These are phyloP conservation scores for Curvularia sp. DNA, from an alignment of 2,329 filamentous ascomycete genomes.

Conservation along the genomic window DNA sequence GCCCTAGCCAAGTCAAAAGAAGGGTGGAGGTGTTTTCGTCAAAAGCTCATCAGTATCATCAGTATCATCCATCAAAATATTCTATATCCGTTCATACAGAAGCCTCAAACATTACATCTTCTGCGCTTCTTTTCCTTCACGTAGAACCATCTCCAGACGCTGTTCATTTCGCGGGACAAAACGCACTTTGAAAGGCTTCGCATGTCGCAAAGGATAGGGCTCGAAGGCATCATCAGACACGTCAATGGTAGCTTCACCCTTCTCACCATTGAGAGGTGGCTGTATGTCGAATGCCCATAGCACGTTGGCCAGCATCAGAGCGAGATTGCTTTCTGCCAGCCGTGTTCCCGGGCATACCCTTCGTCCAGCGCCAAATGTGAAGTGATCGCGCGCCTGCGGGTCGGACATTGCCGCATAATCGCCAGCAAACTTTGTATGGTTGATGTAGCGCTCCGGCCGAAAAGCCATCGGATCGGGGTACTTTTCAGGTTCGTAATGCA, in stretches of 20 bases:
- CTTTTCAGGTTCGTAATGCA: conserved; percentile 37
- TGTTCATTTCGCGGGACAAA: conserved; percentile 29
- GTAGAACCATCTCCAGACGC: not conserved
- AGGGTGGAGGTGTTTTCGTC: too few species aligned
- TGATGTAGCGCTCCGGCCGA: conserved; percentile 37
- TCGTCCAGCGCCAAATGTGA: conserved; percentile 33
- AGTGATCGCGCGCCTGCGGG: conserved; percentile 34
- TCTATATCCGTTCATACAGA: too few species aligned
- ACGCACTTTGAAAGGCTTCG: conserved; percentile 37
- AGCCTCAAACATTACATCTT: too few species aligned
- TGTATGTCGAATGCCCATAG: conserved; percentile 39
- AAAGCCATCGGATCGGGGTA: conserved; percentile 40
- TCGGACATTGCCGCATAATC: conserved; percentile 36
- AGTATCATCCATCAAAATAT: too few species aligned
- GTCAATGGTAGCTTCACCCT: conserved; percentile 44
- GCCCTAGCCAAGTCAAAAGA: too few species aligned
- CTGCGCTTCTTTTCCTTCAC: too few species aligned
- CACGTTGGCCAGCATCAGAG: conserved; percentile 26
- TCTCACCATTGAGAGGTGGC: conserved; percentile 17
- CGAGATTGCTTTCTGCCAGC: conserved; percentile 33
- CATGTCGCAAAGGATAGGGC: conserved; percentile 28
- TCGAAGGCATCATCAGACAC: conserved; percentile 37
- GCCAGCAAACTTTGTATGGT: conserved; percentile 22
- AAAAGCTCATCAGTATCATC: too few species aligned
- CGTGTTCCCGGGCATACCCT: conserved; percentile 34